Evolutionary conservation across 192 early-diverging fungal species (phyloP), one percentile per base, ranked within the genome.

Genomic region (Entrophospora sp.): DNA sequence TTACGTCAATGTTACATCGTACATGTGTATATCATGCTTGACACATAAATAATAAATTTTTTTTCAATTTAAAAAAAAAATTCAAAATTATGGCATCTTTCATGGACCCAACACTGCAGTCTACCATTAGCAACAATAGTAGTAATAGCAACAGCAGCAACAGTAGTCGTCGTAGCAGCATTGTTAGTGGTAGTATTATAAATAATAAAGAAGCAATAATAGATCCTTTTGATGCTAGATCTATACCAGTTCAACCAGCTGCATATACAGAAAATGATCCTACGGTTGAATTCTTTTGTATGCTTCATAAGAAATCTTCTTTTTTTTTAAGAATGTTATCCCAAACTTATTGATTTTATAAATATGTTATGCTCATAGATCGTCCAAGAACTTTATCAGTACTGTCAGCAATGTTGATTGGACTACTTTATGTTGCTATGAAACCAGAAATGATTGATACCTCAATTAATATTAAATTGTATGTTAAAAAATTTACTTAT

Each of bases 311-410:
- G n/a, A n/a, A n/a, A n/a, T n/a, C n/a, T n/a, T n/a, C n/a, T n/a
- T n/a, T n/a, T n/a, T n/a, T n/a, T n/a, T n/a, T n/a, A n/a, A n/a
- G n/a, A n/a, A n/a, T n/a, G n/a, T n/a, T n/a, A n/a, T n/a, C n/a
- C n/a, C n/a, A n/a, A n/a, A n/a, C n/a, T n/a, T n/a, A n/a, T n/a
- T n/a, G n/a, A n/a, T n/a, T n/a, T n/a, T n/a, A n/a, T n/a, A n/a
- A n/a, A n/a, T n/a, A n/a, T n/a, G n/a, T n/a, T n/a, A n/a, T 38
- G 44, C 32, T 59, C 35, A 1, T 60, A 84, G 83, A 79, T 61
- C 79, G 77, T 32, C 78, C 84, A 34, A 75, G 79, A 30, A 84
- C 82, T 0, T 52, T 86, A 13, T 80, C 82, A 12, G 83, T 77
- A 12, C 67, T 86, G 35, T 57, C 73, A 4, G 67, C 64, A 5